Conservation (phyloP, 306 rosid genomes). For the Fagus sylvatica region DNA sequence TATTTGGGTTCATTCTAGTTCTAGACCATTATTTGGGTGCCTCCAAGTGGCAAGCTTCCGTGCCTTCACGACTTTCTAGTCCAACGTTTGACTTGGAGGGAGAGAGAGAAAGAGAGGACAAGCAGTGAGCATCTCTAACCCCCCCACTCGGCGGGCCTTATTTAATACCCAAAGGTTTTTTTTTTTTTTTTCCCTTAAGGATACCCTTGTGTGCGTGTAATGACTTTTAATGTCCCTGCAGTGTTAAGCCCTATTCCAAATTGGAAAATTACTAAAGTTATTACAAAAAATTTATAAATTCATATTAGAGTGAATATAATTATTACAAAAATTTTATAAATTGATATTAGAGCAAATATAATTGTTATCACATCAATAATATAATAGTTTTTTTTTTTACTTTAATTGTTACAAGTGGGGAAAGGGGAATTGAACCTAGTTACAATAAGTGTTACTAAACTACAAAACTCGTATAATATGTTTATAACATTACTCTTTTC, state of each 20-base stretch:
- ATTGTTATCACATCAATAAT: too few species aligned
- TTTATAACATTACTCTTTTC: too few species aligned
- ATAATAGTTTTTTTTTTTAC: too few species aligned
- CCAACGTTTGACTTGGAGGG: conserved; percentile 47
- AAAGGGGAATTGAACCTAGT: too few species aligned
- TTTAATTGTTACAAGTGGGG: too few species aligned
- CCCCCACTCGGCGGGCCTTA: background rate
- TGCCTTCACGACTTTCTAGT: conserved; percentile 33
- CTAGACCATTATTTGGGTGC: conserved; percentile 37
- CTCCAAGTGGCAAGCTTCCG: conserved; percentile 69
- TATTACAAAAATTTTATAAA: too few species aligned
- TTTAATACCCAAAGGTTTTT: background rate
- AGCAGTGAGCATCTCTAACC: conserved; percentile 12
- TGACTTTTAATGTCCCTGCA: background rate
- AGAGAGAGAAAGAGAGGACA: conserved; percentile 22
- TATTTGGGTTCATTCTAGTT: conserved; percentile 23
- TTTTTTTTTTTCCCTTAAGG: background rate
- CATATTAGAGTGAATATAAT: too few species aligned
- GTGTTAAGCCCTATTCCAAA: background rate
- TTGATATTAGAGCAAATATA: too few species aligned
- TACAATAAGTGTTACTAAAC: too few species aligned
- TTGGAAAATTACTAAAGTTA: too few species aligned
- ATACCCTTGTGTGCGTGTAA: background rate
- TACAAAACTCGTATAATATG: too few species aligned
- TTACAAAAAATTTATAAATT: too few species aligned